Percentiles rank a stretch among this genome's conserved stretches.
phyloP scores from a whole-genome alignment of 116 monocot species.

The Trichopus zeylanicus region DNA sequence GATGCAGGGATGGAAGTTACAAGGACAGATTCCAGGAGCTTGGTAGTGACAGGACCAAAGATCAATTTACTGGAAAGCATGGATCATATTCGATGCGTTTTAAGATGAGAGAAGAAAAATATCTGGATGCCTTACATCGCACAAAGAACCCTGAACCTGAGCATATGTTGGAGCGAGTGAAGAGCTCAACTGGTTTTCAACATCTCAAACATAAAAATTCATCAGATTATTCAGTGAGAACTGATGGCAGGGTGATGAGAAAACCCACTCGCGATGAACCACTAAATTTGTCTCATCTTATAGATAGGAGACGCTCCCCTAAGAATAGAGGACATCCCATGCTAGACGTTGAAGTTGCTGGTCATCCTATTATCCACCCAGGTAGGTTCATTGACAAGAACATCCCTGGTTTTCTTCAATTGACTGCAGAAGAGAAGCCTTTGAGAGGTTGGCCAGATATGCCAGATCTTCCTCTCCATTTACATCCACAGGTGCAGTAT shows the following conservation, averaged over 20 bases:
- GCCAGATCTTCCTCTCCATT: constrained; percentile 1
- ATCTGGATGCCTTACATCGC: constrained; percentile 3
- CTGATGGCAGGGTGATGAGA: constrained; percentile 6
- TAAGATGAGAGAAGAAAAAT: background rate
- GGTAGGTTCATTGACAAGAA: constrained; percentile 7
- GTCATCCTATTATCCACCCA: constrained; percentile 2
- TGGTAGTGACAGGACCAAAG: constrained; percentile 12
- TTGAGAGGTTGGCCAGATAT: constrained; percentile 9
- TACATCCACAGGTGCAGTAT: constrained; percentile 4
- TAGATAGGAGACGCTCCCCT: constrained; percentile 10
- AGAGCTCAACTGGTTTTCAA: constrained; percentile 1
- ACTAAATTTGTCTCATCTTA: constrained; percentile 7
- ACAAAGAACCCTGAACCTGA: background rate
- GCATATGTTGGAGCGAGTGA: background rate
- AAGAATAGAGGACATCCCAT: background rate
- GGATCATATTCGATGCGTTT: constrained; percentile 2
- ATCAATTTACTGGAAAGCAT: constrained; percentile 1
- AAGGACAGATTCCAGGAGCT: constrained; percentile 2
- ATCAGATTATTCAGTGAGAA: constrained; percentile 3
- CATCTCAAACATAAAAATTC: constrained; percentile 9
- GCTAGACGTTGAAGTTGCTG: background rate
- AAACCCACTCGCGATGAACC: constrained; percentile 3
- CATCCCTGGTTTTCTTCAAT: constrained; percentile 6
- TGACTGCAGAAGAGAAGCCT: constrained; percentile 2
- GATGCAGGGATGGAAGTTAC: background rate